phyloP scores from a whole-genome alignment of 352 stramenopile genomes.

The Elongisporangium senticosum region DNA sequence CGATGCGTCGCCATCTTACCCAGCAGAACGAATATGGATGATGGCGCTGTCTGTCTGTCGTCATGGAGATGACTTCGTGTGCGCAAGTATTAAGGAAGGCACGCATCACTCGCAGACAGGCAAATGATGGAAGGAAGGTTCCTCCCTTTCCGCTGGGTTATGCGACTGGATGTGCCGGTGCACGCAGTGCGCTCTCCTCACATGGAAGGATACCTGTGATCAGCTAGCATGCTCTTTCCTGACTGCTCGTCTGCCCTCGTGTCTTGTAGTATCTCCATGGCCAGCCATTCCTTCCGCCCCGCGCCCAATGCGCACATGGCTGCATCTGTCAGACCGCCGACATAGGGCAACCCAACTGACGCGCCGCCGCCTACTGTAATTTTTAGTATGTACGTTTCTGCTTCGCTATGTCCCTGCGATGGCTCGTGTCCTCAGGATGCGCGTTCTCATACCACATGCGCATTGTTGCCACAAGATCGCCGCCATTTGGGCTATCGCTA shows the following conservation, averaged over 20 bases:
- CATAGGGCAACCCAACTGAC: not conserved
- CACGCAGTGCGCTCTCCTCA: not conserved
- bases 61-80: not conserved
- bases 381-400: not conserved
- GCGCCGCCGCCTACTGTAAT: not conserved
- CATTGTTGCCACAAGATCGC: not conserved
- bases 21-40: not conserved
- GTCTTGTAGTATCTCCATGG: not conserved
- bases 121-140: not conserved
- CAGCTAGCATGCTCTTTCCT: not conserved
- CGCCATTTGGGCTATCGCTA: no score
- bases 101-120: not conserved
- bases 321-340: not conserved
- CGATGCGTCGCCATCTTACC: not conserved
- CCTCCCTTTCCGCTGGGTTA: not conserved
- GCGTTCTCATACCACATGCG: not conserved
- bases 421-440: not conserved
- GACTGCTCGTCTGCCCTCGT: not conserved
- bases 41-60: no score
- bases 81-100: not conserved
- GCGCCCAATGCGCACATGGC: not conserved
- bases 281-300: not conserved
- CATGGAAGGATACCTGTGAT: not conserved
- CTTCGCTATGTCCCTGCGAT: not conserved
- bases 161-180: not conserved